Conservation (phyloP, 345 rosid genomes). For the Rhizophora mangle region DNA sequence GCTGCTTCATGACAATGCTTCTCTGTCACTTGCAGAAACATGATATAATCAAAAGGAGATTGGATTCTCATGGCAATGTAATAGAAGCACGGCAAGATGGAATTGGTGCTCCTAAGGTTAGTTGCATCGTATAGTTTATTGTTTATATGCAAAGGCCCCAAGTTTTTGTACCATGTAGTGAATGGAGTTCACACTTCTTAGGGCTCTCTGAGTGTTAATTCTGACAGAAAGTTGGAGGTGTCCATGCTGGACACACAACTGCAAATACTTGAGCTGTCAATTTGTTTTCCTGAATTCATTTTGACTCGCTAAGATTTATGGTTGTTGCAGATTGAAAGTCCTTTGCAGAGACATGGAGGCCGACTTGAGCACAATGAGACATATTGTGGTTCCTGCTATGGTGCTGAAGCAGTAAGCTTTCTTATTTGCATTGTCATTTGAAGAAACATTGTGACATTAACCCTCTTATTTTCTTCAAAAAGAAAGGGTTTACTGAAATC, state of each 20-base stretch:
- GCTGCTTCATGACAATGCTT: neutral
- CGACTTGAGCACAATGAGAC: slow-evolving; percentile 96
- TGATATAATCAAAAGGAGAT: slow-evolving; percentile 79
- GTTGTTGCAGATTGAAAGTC: slow-evolving; percentile 71
- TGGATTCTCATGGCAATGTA: slow-evolving; percentile 69
- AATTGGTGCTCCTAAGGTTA: slow-evolving; percentile 85
- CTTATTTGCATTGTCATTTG: slow-evolving; percentile 4
- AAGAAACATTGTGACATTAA: neutral
- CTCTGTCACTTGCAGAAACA: slow-evolving; percentile 58
- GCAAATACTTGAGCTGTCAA: too few relatives aligned
- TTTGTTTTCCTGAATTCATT: neutral
- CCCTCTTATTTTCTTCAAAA: too few relatives aligned
- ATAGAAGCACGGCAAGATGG: slow-evolving; percentile 84
- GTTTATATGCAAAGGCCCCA: neutral
- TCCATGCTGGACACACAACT: too few relatives aligned
- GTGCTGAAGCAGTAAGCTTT: slow-evolving; percentile 71
- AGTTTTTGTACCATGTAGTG: neutral
- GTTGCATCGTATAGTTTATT: slow-evolving; percentile 19
- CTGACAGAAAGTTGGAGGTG: too few relatives aligned
- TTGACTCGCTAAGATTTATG: slow-evolving; percentile 13
- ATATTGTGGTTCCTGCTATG: slow-evolving; percentile 92
- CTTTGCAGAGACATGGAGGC: slow-evolving; percentile 95
- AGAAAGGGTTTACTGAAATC: too few relatives aligned
- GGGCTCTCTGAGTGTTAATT: neutral
- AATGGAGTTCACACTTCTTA: neutral